These are phyloP conservation scores for Alternaria metachromatica DNA, from an alignment of 2,329 filamentous ascomycete species.

Conservation along the genomic window DNA sequence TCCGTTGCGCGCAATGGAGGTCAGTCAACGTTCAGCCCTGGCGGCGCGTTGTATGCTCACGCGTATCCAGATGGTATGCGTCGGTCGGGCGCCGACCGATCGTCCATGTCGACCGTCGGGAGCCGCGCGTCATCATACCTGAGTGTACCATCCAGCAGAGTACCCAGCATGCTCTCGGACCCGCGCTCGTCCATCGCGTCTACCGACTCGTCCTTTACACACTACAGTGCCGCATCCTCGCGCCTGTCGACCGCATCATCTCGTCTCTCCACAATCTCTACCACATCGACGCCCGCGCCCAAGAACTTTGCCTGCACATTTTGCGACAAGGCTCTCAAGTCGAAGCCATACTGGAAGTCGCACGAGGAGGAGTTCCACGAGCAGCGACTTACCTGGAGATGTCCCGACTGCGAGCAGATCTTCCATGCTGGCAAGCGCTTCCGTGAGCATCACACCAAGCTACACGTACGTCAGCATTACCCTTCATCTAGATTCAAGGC, in stretches of 20 bases:
- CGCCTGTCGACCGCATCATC: slow-evolving; percentile 48
- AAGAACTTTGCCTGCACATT: slow-evolving; percentile 55
- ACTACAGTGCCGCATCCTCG: slow-evolving; percentile 47
- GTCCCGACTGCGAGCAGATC: slow-evolving; percentile 71
- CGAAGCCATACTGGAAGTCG: slow-evolving; percentile 73
- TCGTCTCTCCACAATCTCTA: slow-evolving; percentile 46
- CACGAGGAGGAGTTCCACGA: slow-evolving; percentile 75
- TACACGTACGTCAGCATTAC: slow-evolving; percentile 57
- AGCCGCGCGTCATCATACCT: slow-evolving; percentile 48
- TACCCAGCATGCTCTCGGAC: slow-evolving; percentile 47
- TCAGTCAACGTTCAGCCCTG: slow-evolving; percentile 27
- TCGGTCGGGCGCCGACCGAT: slow-evolving; percentile 40
- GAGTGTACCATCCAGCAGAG: slow-evolving; percentile 48
- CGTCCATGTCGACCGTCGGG: slow-evolving; percentile 46
- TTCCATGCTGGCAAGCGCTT: slow-evolving; percentile 73
- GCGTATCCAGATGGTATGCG: slow-evolving; percentile 43
- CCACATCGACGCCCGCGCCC: slow-evolving; percentile 38
- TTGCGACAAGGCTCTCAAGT: slow-evolving; percentile 69
- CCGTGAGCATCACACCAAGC: slow-evolving; percentile 71
- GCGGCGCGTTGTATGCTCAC: slow-evolving; percentile 28
- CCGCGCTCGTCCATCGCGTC: slow-evolving; percentile 47
- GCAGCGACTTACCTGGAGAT: slow-evolving; percentile 71
- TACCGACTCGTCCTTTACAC: slow-evolving; percentile 48
- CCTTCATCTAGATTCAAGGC: not conserved
- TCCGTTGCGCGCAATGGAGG: slow-evolving; percentile 49